Evolutionary conservation across 805 yeast genomes (phyloP).

Genomic region (Cyberlindnera mycetangii): DNA sequence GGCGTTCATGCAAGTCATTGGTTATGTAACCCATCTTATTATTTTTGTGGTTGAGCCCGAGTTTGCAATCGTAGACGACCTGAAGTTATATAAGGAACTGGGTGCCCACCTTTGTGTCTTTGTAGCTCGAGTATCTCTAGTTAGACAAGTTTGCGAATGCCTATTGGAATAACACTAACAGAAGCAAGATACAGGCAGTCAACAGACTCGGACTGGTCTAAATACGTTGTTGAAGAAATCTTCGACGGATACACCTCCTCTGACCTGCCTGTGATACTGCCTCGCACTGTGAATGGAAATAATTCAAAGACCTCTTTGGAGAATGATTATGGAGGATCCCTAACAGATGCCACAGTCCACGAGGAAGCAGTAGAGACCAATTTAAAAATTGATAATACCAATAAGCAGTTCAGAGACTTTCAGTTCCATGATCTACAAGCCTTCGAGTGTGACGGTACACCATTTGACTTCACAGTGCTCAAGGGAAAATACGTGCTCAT

Average conservation of each 20-base stretch:
- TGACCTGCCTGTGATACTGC: neutral
- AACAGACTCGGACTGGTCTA: neutral
- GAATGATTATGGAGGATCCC: neutral
- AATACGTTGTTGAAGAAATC: neutral
- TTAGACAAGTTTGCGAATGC: too few relatives aligned
- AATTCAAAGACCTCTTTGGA: neutral
- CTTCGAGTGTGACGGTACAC: constrained; percentile 52
- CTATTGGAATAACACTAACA: neutral
- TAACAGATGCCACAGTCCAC: neutral
- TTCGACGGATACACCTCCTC: neutral
- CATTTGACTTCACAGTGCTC: constrained; percentile 55
- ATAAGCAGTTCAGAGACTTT: neutral
- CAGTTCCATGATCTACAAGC: constrained; percentile 68
- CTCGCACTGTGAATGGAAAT: neutral
- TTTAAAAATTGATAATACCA: neutral
- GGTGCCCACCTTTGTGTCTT: too few relatives aligned
- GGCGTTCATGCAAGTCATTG: neutral
- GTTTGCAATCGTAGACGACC: too few relatives aligned
- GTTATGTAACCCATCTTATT: neutral
- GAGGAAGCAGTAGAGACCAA: neutral
- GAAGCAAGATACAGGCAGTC: neutral
- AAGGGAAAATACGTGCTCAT: constrained; percentile 79
- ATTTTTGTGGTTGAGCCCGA: too few relatives aligned
- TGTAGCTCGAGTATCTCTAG: too few relatives aligned
- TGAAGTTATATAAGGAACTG: too few relatives aligned